Base-by-base conservation (phyloP, 495 filamentous ascomycete species). In the Annulohypoxylon nitens region DNA sequence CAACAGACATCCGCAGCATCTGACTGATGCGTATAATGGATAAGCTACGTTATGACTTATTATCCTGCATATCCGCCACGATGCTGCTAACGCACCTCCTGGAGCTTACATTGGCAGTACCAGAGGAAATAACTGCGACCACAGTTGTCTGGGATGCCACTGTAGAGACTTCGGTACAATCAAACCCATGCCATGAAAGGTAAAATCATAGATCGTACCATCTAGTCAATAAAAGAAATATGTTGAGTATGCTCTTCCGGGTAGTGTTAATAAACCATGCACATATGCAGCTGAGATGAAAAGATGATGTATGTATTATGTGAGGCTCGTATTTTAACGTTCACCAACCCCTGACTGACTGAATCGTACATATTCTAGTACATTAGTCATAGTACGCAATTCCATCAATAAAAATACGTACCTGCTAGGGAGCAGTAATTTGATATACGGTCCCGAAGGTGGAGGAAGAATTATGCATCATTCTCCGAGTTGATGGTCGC, bases 251-350 rank as follows among this genome's bases (percentile, higher is more conserved):
- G 47, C 8, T 37, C n/a, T 10, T 2, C 20, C 4, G 11, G 20
- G 18, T 43, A 26, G 18, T 25, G 26, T 39, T 30, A 16, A 16
- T 25, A n/a, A 70, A 23, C 11, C 25, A 36, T 59, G 16, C 62
- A 36, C 45, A 70, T 67, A 70, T 51, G 71, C 67, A 74, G 63
- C 62, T 59, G 4, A 4, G 25, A 8, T 39, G 25, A 67, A 47
- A 58, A 20, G 39, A 63, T 74, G 71, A 74, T 74, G 71, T 74
- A 30, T 43, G 30, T 30, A 47, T 70, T 62, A 59, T 63, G 66
- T 6, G 62, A 64, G 9, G 16, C 58, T 74, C 67, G 67, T 74
- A 74, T 74, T 70, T 57, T 57, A 60, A 67, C 63, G 20, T 63
- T 67, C 9, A 34, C 20, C 20, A 51, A 63, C 71, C 63, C 71